These are phyloP conservation scores for Quaeritorhiza haematococci DNA, from an alignment of 371 early-diverging fungal genomes.

Conservation along the genomic window DNA sequence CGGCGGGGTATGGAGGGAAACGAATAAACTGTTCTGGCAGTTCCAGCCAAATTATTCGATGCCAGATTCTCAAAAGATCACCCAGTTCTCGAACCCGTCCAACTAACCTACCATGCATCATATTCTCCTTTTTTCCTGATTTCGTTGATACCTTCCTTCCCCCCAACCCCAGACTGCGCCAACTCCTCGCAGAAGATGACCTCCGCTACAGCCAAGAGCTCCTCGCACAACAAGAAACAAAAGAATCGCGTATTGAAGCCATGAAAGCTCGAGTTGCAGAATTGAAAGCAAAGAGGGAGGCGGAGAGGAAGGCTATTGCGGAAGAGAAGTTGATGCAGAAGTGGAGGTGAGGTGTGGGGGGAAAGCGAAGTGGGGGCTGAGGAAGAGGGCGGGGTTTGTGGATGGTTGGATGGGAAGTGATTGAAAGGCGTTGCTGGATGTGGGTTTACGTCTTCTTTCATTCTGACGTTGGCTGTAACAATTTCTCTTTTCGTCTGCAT, in stretches of 20 bases:
- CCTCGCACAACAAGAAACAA: conserved; percentile 20
- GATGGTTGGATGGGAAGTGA: background rate
- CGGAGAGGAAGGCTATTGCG: conserved; percentile 37
- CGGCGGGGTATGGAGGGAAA: too few species aligned
- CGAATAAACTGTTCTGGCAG: background rate
- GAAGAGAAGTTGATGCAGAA: conserved; percentile 41
- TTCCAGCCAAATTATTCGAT: background rate
- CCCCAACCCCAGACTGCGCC: conserved; percentile 21
- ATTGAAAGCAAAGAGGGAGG: conserved; percentile 34
- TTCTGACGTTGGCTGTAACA: background rate
- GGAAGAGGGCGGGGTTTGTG: background rate
- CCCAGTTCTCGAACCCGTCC: too few species aligned
- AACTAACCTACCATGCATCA: too few species aligned
- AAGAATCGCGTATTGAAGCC: conserved; percentile 25
- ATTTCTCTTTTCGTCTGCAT: too few species aligned
- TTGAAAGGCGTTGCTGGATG: too few species aligned
- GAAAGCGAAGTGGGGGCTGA: too few species aligned
- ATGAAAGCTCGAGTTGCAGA: conserved; percentile 37
- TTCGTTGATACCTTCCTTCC: background rate
- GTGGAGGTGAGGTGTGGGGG: conserved; percentile 43
- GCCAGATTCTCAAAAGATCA: background rate
- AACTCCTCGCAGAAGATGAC: conserved; percentile 29
- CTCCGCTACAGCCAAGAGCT: conserved; percentile 26
- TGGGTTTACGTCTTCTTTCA: background rate
- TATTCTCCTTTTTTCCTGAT: conserved; percentile 5